phyloP scores from a whole-genome alignment of 768 basidiomycete genomes.

The Roridomyces roridus region DNA sequence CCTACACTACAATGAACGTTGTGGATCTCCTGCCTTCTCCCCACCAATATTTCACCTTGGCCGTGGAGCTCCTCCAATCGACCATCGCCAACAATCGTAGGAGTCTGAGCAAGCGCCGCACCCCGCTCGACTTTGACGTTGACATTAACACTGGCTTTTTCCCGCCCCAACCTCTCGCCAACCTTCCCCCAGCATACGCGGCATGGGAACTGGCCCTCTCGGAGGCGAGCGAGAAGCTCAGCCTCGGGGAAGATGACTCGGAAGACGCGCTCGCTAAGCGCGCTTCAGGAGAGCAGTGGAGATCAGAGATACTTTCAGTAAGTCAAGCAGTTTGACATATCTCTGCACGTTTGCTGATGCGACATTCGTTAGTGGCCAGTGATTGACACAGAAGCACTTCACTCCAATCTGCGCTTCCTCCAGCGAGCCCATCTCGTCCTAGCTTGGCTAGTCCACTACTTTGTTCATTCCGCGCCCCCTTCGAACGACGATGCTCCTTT shows the following conservation, averaged over 20 bases:
- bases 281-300: conserved; percentile 70
- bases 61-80: conserved; percentile 52
- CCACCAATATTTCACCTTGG: conserved; percentile 54
- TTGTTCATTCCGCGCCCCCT: conserved; percentile 78
- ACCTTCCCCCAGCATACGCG: conserved; percentile 56
- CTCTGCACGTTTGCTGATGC: conserved; percentile 11
- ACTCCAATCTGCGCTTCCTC: conserved; percentile 61
- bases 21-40: conserved; percentile 58
- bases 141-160: conserved; percentile 82
- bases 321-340: conserved; percentile 36
- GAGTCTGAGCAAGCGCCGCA: conserved; percentile 36
- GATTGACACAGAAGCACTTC: conserved; percentile 60
- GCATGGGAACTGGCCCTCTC: conserved; percentile 76
- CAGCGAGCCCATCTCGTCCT: conserved; percentile 91
- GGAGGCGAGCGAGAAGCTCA: conserved; percentile 58
- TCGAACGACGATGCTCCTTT: conserved; percentile 44
- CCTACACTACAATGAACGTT: conserved; percentile 15
- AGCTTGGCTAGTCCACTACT: conserved; percentile 89
- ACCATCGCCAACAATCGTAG: conserved; percentile 41
- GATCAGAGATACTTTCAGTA: conserved; percentile 65
- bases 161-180: conserved; percentile 67
- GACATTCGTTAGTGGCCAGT: conserved; percentile 63
- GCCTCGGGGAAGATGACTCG: conserved; percentile 62
- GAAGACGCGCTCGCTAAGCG: conserved; percentile 55
- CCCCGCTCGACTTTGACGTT: conserved; percentile 59